These are phyloP conservation scores for Chlorella sorokiniana DNA, from an alignment of 139 green algal species.

Conservation along the genomic window DNA sequence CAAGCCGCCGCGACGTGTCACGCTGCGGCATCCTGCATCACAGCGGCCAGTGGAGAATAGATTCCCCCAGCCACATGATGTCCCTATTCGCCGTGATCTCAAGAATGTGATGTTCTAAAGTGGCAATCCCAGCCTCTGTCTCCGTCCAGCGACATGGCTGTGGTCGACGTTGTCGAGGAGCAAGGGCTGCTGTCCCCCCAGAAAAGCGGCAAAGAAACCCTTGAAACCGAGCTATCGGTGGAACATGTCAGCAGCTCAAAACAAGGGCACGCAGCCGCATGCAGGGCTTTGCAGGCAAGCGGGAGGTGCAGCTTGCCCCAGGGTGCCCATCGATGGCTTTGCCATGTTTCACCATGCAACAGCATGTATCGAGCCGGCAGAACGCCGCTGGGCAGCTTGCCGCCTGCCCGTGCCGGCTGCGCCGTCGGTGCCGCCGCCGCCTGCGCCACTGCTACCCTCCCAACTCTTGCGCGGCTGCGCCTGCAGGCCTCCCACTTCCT, in stretches of 20 bases:
- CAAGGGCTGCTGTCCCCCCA: neutral
- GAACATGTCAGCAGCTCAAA: neutral
- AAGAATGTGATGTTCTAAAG: neutral
- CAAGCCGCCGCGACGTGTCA: no score
- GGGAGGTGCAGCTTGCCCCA: neutral
- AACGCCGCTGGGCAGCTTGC: neutral
- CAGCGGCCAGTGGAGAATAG: no score
- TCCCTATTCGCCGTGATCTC: no score
- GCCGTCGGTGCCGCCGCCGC: neutral
- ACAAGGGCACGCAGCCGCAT: neutral
- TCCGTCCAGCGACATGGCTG: neutral
- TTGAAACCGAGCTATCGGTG: neutral
- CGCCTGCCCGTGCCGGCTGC: neutral
- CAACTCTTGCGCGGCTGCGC: neutral
- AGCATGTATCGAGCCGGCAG: no score
- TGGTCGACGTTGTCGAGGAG: neutral
- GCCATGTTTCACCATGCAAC: no score
- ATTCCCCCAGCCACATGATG: no score
- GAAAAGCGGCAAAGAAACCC: neutral
- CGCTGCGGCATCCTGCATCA: no score
- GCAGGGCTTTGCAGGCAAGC: constrained; percentile 13
- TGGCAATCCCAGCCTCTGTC: neutral
- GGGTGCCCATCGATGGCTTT: no score
- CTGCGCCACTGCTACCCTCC: neutral
- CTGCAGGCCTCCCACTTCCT: constrained; percentile 48